Evolutionary conservation across 108 stramenopile genomes (phyloP).

Genomic region (Mayamaea pseudoterrestris): DNA sequence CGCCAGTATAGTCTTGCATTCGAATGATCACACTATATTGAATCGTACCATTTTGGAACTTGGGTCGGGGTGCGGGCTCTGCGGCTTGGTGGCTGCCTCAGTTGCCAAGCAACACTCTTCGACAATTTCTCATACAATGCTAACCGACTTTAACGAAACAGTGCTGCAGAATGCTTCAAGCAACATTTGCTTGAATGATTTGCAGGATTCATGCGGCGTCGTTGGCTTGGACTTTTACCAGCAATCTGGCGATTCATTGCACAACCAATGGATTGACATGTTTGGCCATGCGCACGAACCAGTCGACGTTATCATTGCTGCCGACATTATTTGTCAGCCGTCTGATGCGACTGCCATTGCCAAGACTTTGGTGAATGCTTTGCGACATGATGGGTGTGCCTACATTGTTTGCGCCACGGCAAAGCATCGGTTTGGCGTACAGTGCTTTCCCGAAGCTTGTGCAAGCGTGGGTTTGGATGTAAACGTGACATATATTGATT

Average conservation of each 20-base stretch:
- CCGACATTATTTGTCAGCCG: conserved; percentile 75
- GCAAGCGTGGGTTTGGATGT: conserved; percentile 21
- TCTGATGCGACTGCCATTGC: conserved; percentile 63
- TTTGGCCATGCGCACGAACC: conserved; percentile 11
- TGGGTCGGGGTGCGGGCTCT: conserved; percentile 68
- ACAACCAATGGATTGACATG: conserved; percentile 35
- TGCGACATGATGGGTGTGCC: conserved; percentile 38
- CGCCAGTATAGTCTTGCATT: conserved; percentile 11
- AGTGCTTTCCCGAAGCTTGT: conserved; percentile 53
- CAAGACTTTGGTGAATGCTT: conserved; percentile 44
- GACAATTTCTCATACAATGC: conserved; percentile 11
- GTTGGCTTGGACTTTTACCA: conserved; percentile 56
- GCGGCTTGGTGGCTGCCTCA: conserved; percentile 55
- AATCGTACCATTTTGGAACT: conserved; percentile 37
- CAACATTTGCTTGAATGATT: conserved; percentile 48
- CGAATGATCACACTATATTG: not conserved
- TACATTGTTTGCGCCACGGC: conserved; percentile 57
- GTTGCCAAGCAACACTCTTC: conserved; percentile 1
- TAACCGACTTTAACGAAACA: conserved; percentile 63
- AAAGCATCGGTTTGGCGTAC: conserved; percentile 76
- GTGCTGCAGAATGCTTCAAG: conserved; percentile 57
- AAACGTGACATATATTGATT: conserved; percentile 3
- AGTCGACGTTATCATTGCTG: conserved; percentile 64
- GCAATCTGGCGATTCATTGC: not conserved
- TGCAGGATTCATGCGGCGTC: conserved; percentile 12